Percentiles rank a stretch among this genome's conserved stretches.
phyloP scores from a whole-genome alignment of 2,329 filamentous ascomycete species.

The Fusarium pseudocircinatum region DNA sequence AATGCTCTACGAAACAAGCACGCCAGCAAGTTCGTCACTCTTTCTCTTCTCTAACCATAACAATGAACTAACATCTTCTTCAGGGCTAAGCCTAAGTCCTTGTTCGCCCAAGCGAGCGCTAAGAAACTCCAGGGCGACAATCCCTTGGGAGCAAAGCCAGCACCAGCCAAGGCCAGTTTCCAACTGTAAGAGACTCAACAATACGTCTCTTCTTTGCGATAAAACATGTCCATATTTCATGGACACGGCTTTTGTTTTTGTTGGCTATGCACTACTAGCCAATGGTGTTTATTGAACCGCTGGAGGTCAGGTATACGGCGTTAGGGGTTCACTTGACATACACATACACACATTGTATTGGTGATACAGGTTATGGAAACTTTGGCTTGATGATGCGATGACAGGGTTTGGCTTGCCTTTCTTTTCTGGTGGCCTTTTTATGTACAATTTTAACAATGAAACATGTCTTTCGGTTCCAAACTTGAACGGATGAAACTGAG shows the following conservation, averaged over 20 bases:
- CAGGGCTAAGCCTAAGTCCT: slow-evolving; percentile 73
- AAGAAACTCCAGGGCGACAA: slow-evolving; percentile 67
- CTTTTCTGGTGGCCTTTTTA: slow-evolving; percentile 30
- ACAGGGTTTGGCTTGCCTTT: slow-evolving; percentile 35
- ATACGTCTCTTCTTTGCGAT: slow-evolving; percentile 18
- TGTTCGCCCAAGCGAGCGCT: slow-evolving; percentile 72
- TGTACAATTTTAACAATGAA: slow-evolving; percentile 37
- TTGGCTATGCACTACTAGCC: slow-evolving; percentile 10
- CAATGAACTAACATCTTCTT: slow-evolving; percentile 32
- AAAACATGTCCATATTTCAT: slow-evolving; percentile 15
- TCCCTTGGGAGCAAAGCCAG: slow-evolving; percentile 51
- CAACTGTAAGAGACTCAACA: slow-evolving; percentile 22
- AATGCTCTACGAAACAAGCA: slow-evolving; percentile 83
- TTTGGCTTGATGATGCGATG: slow-evolving; percentile 43
- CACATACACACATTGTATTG: slow-evolving; percentile 19
- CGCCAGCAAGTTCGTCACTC: slow-evolving; percentile 72
- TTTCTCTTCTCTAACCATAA: neutral
- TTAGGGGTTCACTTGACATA: slow-evolving; percentile 36
- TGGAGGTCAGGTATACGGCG: slow-evolving; percentile 35
- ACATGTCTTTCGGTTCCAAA: slow-evolving; percentile 1
- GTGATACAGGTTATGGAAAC: slow-evolving; percentile 33
- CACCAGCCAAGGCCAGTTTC: slow-evolving; percentile 42
- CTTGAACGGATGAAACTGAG: neutral
- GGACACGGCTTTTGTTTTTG: slow-evolving; percentile 25
- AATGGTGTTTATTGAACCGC: slow-evolving; percentile 20